phyloP scores from a whole-genome alignment of 2,329 filamentous ascomycete species.

The Microdochium paspali region DNA sequence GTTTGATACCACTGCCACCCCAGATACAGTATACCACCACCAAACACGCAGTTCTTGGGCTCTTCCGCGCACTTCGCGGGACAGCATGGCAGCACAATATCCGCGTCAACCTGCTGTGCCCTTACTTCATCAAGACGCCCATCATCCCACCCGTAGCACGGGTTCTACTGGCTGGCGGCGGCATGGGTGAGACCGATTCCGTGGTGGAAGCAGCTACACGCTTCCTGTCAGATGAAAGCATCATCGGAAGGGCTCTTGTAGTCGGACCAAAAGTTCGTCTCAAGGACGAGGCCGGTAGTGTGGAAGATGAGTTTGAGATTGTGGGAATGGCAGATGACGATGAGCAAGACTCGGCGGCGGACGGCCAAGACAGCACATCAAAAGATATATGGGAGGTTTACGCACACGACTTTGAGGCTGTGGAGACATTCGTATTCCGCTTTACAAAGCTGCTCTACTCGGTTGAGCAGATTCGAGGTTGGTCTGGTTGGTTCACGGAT shows the following conservation, averaged over 20 bases:
- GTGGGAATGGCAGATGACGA: neutral
- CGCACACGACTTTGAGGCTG: neutral
- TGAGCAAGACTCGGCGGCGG: neutral
- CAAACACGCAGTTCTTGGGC: slow-evolving; percentile 58
- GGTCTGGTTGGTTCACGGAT: neutral
- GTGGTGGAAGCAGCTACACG: slow-evolving; percentile 56
- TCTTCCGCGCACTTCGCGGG: slow-evolving; percentile 49
- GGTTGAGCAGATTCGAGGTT: neutral
- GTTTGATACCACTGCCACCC: slow-evolving; percentile 32
- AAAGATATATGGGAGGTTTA: neutral
- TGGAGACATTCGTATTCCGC: neutral
- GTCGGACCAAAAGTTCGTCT: slow-evolving; percentile 34
- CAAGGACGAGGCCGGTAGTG: neutral
- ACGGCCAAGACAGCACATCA: neutral
- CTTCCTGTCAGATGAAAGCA: slow-evolving; percentile 46
- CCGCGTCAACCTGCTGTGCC: slow-evolving; percentile 56
- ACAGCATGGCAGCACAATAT: slow-evolving; percentile 39
- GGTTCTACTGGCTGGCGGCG: slow-evolving; percentile 45
- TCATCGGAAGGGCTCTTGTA: slow-evolving; percentile 46
- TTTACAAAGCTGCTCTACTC: neutral
- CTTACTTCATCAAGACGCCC: slow-evolving; percentile 58
- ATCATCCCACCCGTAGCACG: slow-evolving; percentile 38
- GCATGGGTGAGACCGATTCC: slow-evolving; percentile 42
- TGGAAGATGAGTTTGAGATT: neutral
- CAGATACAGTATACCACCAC: slow-evolving; percentile 46